Evolutionary conservation across 169 alveolate genomes (phyloP).

Genomic region (Plasmodium vivax): DNA sequence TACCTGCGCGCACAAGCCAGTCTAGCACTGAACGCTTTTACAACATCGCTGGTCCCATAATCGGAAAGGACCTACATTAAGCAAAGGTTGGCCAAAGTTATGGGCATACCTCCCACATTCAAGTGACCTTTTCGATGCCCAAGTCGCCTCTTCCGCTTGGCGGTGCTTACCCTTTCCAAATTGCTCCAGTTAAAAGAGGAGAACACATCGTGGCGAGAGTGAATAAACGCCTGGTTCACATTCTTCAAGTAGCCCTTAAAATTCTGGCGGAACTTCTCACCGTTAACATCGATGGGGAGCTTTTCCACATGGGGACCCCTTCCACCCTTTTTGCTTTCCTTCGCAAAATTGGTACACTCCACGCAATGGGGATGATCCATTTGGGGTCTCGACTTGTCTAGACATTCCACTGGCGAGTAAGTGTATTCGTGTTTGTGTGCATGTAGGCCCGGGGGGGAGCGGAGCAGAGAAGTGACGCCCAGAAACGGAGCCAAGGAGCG

Average conservation of each 20-base stretch:
- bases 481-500: neutral
- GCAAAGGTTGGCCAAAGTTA: constrained; percentile 11
- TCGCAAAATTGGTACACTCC: constrained; percentile 2
- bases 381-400: neutral
- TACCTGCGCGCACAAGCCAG: constrained; percentile 34
- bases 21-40: constrained; percentile 32
- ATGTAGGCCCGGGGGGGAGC: neutral
- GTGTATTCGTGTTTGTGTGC: neutral
- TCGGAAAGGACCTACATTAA: constrained; percentile 38
- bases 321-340: constrained; percentile 24
- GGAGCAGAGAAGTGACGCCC: neutral
- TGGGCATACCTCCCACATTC: neutral
- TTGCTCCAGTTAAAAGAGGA: constrained; percentile 7
- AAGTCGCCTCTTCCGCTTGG: neutral
- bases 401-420: neutral
- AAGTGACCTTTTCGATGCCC: neutral
- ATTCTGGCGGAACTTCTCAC: constrained; percentile 11
- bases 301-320: constrained; percentile 7
- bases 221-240: constrained; percentile 17
- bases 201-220: constrained; percentile 26
- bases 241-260: constrained; percentile 18
- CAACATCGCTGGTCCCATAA: constrained; percentile 26
- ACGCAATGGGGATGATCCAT: constrained; percentile 13
- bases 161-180: constrained; percentile 31
- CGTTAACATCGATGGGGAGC: constrained; percentile 12